These are phyloP conservation scores for Yarrowia hollandica DNA, from an alignment of 805 yeast genomes.

Conservation along the genomic window DNA sequence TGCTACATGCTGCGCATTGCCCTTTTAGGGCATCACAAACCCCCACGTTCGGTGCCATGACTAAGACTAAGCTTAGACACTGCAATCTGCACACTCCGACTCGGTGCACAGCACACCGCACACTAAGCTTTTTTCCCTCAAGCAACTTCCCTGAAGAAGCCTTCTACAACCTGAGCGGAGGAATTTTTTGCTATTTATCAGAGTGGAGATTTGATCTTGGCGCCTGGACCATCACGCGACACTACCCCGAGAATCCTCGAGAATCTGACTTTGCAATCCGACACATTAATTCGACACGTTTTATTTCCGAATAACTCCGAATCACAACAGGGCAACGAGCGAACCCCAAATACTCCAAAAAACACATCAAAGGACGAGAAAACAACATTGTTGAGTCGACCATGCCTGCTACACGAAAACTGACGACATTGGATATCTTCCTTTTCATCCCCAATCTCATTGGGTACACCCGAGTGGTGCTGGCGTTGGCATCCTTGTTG, in stretches of 20 bases:
- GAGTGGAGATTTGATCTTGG: too few relatives aligned
- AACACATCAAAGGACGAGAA: too few relatives aligned
- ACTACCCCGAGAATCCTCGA: too few relatives aligned
- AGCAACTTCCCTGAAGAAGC: conserved; percentile 11
- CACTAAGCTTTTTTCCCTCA: conserved; percentile 29
- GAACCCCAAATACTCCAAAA: too few relatives aligned
- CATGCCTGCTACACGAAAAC: conserved; percentile 21
- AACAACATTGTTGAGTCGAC: neutral
- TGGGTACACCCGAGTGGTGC: conserved; percentile 80
- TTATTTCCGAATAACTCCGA: neutral
- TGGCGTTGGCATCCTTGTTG: conserved; percentile 76
- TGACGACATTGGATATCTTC: conserved; percentile 59
- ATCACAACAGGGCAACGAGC: neutral
- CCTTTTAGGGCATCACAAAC: too few relatives aligned
- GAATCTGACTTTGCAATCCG: too few relatives aligned
- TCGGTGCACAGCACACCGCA: neutral
- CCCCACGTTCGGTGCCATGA: too few relatives aligned
- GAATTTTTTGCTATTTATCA: too few relatives aligned
- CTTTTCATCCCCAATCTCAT: conserved; percentile 87
- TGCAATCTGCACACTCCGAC: neutral
- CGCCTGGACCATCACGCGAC: too few relatives aligned
- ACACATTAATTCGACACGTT: neutral
- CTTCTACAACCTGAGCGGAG: too few relatives aligned
- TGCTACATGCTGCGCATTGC: too few relatives aligned
- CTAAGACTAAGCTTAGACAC: conserved; percentile 6